phyloP scores from a whole-genome alignment of 108 stramenopile species.

The Nannochloropsis gaditana region DNA sequence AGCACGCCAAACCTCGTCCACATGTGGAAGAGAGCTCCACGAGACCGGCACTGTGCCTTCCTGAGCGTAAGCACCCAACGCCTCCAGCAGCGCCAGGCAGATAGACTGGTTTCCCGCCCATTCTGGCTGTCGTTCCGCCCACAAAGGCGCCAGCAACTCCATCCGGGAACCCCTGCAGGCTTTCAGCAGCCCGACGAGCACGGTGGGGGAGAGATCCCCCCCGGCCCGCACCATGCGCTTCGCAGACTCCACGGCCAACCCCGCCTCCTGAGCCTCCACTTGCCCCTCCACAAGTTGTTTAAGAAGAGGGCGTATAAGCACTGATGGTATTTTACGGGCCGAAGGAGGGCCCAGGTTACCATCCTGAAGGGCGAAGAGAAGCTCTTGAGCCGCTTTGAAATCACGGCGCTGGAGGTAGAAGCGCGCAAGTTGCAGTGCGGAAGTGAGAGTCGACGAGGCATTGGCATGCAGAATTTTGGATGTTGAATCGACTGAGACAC shows the following conservation, averaged over 20 bases:
- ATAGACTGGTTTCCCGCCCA: background rate
- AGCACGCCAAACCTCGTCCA: background rate
- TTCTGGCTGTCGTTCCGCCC: background rate
- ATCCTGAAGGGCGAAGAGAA: background rate
- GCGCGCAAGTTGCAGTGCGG: background rate
- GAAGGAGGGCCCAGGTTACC: background rate
- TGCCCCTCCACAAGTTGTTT: background rate
- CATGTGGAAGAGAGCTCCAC: background rate
- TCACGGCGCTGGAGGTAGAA: background rate
- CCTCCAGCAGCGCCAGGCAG: background rate
- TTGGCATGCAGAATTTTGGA: background rate
- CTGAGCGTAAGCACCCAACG: background rate
- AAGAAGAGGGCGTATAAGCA: background rate
- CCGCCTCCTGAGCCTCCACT: background rate
- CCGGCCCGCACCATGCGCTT: background rate
- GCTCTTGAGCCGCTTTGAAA: constrained; percentile 5
- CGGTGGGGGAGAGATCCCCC: background rate
- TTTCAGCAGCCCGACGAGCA: background rate
- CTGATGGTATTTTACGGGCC: background rate
- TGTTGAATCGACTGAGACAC: background rate
- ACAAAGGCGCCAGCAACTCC: background rate
- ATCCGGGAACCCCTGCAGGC: background rate
- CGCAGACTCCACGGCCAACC: background rate
- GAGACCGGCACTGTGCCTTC: background rate
- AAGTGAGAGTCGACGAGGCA: background rate